Evolutionary conservation across 768 basidiomycete genomes (phyloP).

Genomic region (Pleurotus tuber-regium): DNA sequence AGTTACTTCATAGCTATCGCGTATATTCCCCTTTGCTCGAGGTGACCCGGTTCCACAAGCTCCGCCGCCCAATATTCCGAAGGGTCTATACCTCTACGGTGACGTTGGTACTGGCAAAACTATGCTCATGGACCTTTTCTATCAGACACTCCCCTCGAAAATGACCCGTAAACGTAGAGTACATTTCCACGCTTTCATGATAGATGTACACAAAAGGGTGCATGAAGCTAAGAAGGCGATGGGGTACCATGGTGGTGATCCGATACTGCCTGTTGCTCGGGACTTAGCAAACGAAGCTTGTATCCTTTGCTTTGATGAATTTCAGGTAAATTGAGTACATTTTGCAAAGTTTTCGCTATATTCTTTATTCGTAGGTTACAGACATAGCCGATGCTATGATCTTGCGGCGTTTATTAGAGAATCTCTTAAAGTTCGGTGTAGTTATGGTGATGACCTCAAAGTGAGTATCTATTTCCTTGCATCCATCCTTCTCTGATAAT

Average conservation of each 20-base stretch:
- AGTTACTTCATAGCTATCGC: slow-evolving; percentile 38
- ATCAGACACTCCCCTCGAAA: slow-evolving; percentile 69
- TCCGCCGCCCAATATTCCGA: slow-evolving; percentile 57
- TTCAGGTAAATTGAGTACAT: slow-evolving; percentile 71
- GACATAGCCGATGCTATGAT: slow-evolving; percentile 99
- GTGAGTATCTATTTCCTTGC: slow-evolving; percentile 45
- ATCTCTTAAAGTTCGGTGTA: slow-evolving; percentile 84
- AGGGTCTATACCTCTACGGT: slow-evolving; percentile 93
- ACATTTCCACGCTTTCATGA: slow-evolving; percentile 99
- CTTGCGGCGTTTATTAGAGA: slow-evolving; percentile 82
- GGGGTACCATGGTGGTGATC: slow-evolving; percentile 71
- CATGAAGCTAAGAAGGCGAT: slow-evolving; percentile 77
- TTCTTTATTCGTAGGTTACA: slow-evolving; percentile 58
- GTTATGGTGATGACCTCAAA: slow-evolving; percentile 97
- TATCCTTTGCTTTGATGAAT: slow-evolving; percentile 96
- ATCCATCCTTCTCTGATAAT: slow-evolving; percentile 5
- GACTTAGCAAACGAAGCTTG: slow-evolving; percentile 82
- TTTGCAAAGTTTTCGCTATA: no score
- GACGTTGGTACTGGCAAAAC: slow-evolving; percentile 97
- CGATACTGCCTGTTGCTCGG: slow-evolving; percentile 82
- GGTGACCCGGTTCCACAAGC: slow-evolving; percentile 30
- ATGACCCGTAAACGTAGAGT: slow-evolving; percentile 79
- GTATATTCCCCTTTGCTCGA: slow-evolving; percentile 35
- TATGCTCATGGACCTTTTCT: slow-evolving; percentile 99
- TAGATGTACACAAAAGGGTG: slow-evolving; percentile 93